Evolutionary conservation across 345 rosid species (phyloP).

Genomic region (Populus davidiana): DNA sequence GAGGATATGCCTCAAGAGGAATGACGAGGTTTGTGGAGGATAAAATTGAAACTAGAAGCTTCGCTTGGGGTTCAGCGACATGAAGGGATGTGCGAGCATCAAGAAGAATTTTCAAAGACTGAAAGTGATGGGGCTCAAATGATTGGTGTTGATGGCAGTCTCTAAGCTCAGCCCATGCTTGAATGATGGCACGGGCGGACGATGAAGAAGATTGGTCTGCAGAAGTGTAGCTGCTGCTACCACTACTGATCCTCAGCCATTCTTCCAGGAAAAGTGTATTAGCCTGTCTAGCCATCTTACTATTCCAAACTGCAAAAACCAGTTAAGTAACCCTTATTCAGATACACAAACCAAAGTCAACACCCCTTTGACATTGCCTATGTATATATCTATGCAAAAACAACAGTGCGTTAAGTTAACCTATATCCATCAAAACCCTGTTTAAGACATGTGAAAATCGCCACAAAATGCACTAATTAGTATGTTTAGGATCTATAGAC

Average conservation of each 20-base stretch:
- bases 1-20: constrained; percentile 56
- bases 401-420: not conserved
- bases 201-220: constrained; percentile 25
- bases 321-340: not conserved
- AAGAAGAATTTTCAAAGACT: constrained; percentile 60
- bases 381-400: not conserved
- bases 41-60: constrained; percentile 66
- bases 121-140: constrained; percentile 53
- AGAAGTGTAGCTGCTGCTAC: constrained; percentile 10
- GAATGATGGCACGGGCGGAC: constrained; percentile 75
- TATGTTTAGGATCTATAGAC: not conserved
- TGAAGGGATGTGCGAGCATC: constrained; percentile 65
- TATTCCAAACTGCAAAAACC: constrained; percentile 2
- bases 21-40: constrained; percentile 42
- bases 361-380: not conserved
- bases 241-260: constrained; percentile 55
- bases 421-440: not conserved
- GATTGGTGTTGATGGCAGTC: constrained; percentile 53
- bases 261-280: constrained; percentile 66
- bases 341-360: not conserved
- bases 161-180: constrained; percentile 88
- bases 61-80: constrained; percentile 93
- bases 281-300: constrained; percentile 58
- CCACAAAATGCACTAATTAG: not conserved
- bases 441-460: not conserved